A percentile compares a stretch with the other conserved stretches of the same genome.
Conservation (phyloP, 208 protist genomes). For the Leishmania gerbilli region DNA sequence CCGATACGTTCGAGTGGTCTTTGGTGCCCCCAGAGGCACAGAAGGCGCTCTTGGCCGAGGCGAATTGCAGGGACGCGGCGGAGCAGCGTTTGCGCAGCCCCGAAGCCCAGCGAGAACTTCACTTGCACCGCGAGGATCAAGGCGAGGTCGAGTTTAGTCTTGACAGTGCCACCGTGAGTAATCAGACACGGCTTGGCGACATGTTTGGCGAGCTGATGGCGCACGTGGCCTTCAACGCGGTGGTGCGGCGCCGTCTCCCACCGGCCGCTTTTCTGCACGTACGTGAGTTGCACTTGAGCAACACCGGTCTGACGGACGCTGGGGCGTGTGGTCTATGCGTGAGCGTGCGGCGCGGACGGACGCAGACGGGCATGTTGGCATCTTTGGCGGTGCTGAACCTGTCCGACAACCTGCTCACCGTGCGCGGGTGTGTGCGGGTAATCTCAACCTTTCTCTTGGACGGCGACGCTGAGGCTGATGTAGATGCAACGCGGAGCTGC, state of each 20-base stretch:
- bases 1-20: conserved; percentile 49
- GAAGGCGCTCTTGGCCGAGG: conserved; percentile 33
- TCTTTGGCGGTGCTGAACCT: conserved; percentile 58
- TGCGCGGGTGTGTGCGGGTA: conserved; percentile 50
- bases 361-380: conserved; percentile 47
- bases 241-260: conserved; percentile 27
- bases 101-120: conserved; percentile 14
- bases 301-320: conserved; percentile 63
- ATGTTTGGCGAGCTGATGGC: conserved; percentile 69
- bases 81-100: conserved; percentile 16
- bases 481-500: background rate
- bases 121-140: conserved; percentile 26
- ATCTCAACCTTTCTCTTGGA: conserved; percentile 52
- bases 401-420: conserved; percentile 63
- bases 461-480: conserved; percentile 7
- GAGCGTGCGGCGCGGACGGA: conserved; percentile 25
- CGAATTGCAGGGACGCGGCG: conserved; percentile 9
- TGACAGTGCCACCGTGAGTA: conserved; percentile 29
- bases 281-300: conserved; percentile 61
- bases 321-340: conserved; percentile 56
- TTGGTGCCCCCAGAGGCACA: conserved; percentile 36
- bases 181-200: conserved; percentile 69
- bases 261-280: conserved; percentile 55
- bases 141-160: conserved; percentile 46
- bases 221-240: conserved; percentile 63